Conservation (phyloP, 148 eudicot genomes). For the Nepenthes gracilis region DNA sequence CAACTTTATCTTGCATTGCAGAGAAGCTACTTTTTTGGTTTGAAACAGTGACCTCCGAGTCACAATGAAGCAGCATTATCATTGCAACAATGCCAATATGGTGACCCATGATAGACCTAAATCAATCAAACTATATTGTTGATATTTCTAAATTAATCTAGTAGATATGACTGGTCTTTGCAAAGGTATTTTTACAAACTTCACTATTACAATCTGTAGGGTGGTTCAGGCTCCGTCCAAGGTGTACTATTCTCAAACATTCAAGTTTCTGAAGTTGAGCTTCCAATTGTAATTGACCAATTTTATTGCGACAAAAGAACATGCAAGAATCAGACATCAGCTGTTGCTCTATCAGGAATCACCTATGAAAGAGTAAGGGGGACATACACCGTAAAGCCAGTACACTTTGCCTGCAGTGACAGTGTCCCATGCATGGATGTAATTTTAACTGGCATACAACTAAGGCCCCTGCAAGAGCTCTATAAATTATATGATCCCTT, state of each 20-base stretch:
- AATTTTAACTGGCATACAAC: slow-evolving; percentile 49
- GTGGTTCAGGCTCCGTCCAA: slow-evolving; percentile 85
- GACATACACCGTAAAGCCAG: slow-evolving; percentile 87
- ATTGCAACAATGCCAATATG: no score
- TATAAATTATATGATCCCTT: slow-evolving; percentile 62
- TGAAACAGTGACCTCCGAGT: no score
- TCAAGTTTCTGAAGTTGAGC: slow-evolving; percentile 67
- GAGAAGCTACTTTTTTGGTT: no score
- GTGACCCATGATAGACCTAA: no score
- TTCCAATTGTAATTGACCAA: slow-evolving; percentile 87
- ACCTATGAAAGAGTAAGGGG: slow-evolving; percentile 66
- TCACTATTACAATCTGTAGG: slow-evolving; percentile 29
- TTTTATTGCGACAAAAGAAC: slow-evolving; percentile 73
- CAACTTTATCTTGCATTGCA: no score
- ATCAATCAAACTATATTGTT: no score
- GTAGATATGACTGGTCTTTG: no score
- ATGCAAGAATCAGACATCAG: slow-evolving; percentile 73
- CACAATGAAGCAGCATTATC: no score
- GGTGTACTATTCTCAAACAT: slow-evolving; percentile 74
- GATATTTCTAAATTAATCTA: no score
- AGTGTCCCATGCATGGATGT: slow-evolving; percentile 71
- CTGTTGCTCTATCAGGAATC: slow-evolving; percentile 78
- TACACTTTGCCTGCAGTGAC: slow-evolving; percentile 92
- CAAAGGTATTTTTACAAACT: no score
- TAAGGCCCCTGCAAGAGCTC: slow-evolving; percentile 48